A percentile compares a stretch with the other conserved stretches of the same genome.
Evolutionary conservation across 2,329 filamentous ascomycete species (phyloP).

Genomic region (Monilinia fructicola): DNA sequence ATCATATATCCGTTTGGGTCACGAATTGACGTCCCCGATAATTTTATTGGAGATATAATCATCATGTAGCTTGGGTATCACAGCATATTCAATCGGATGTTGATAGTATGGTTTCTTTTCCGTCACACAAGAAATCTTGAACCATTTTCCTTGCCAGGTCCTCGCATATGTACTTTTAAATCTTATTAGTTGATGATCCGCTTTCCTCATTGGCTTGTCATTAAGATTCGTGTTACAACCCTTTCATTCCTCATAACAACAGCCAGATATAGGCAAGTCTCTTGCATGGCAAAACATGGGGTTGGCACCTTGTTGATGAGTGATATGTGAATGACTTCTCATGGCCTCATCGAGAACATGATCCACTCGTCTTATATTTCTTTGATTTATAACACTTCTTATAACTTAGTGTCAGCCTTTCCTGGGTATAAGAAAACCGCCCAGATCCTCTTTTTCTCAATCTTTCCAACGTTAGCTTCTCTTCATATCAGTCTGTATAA

Average conservation of each 20-base stretch:
- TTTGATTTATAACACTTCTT: background rate
- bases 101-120: background rate
- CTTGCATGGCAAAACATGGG: background rate
- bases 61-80: background rate
- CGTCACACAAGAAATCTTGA: background rate
- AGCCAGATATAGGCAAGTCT: background rate
- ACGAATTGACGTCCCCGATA: background rate
- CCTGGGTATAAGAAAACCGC: background rate
- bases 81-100: background rate
- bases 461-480: background rate
- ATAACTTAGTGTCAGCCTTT: background rate
- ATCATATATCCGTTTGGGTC: background rate
- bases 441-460: background rate
- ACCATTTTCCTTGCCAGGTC: background rate
- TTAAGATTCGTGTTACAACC: background rate
- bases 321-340: background rate
- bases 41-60: background rate
- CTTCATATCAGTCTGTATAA: background rate
- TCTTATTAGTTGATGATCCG: background rate
- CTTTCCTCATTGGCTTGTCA: background rate
- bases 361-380: background rate
- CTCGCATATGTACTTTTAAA: background rate
- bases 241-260: background rate
- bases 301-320: background rate
- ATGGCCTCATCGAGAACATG: background rate